Evolutionary conservation across 2,329 filamentous ascomycete genomes (phyloP), one percentile per base, ranked within the genome.

Genomic region (Remersonia thermophila): DNA sequence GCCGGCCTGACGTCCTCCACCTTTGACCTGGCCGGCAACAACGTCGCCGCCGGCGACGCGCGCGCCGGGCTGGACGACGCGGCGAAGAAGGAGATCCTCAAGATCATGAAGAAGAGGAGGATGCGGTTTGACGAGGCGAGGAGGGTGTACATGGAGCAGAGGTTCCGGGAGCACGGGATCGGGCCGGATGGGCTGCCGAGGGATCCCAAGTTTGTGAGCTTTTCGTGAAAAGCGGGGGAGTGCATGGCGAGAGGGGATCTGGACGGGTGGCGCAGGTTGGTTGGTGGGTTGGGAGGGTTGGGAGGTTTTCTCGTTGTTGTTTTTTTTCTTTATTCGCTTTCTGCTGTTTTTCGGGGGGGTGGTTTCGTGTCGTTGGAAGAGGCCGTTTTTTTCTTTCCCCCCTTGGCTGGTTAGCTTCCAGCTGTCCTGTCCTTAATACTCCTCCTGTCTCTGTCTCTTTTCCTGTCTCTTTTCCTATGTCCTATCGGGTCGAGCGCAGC

Each of bases 161-260:
- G 78, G 39, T 94, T 98, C 62, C 77, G 76, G 55, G 85, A 78
- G 55, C 84, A 93, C 51, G 83, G 83, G 35, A 95, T 98, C 55
- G 85, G 79, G 1, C 71, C 82, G 4, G 91, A 98, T 59, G 91
- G 91, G 4, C 64, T 79, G 49, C 91, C 91, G 43, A 72, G 77
- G 55, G 89, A 96, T 64, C 86, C 87, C 43, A 95, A 95, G 65
- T 93, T 94, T 55, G 86, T 96, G 41, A 93, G 83, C 55, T 96
- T 96, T 60, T 83, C 79, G 41, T 82, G 54, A 69, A 18, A n/a
- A n/a, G n/a, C n/a, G n/a, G n/a, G 10, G 12, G 17, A 6, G 28
- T 7, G 32, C 28, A n/a, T 11, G 18, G 5, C 9, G 23, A 31
- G 18, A 18, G 4, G 31, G 27, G 9, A 14, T 18, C 18, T 26